phyloP scores from a whole-genome alignment of 306 rosid genomes.

The Prunus davidiana region DNA sequence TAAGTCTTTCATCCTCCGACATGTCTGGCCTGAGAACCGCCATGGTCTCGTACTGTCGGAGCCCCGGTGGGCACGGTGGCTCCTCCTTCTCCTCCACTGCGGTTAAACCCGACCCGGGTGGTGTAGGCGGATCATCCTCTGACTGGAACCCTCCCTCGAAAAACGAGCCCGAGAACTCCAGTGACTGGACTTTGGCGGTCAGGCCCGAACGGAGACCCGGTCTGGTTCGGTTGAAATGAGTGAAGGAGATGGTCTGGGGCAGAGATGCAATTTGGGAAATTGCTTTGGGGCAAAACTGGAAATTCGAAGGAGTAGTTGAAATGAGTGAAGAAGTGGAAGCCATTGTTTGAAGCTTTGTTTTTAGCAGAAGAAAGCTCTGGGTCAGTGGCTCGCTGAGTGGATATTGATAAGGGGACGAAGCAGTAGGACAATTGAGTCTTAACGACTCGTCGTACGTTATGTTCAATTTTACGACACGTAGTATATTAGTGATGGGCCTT shows the following conservation, averaged over 20 bases:
- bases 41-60: constrained; percentile 69
- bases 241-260: constrained; percentile 17
- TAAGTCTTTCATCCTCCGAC: constrained; percentile 71
- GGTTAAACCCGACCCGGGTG: constrained; percentile 39
- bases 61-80: constrained; percentile 77
- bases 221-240: constrained; percentile 9
- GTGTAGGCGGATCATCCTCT: constrained; percentile 49
- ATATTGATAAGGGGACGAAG: not conserved
- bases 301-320: constrained; percentile 36
- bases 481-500: not conserved
- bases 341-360: constrained; percentile 46
- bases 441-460: not conserved
- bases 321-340: constrained; percentile 46
- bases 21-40: constrained; percentile 70
- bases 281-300: constrained; percentile 18
- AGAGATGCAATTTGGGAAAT: constrained; percentile 22
- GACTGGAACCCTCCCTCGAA: constrained; percentile 75
- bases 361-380: not conserved
- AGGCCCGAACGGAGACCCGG: constrained; percentile 6
- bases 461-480: not conserved
- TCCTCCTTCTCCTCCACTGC: constrained; percentile 84
- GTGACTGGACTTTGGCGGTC: constrained; percentile 45
- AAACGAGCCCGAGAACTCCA: constrained; percentile 65
- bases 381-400: not conserved
- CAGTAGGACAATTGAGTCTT: not conserved